These are phyloP conservation scores for Aspergillus calidoustus DNA, from an alignment of 2,329 filamentous ascomycete species.

Conservation along the genomic window DNA sequence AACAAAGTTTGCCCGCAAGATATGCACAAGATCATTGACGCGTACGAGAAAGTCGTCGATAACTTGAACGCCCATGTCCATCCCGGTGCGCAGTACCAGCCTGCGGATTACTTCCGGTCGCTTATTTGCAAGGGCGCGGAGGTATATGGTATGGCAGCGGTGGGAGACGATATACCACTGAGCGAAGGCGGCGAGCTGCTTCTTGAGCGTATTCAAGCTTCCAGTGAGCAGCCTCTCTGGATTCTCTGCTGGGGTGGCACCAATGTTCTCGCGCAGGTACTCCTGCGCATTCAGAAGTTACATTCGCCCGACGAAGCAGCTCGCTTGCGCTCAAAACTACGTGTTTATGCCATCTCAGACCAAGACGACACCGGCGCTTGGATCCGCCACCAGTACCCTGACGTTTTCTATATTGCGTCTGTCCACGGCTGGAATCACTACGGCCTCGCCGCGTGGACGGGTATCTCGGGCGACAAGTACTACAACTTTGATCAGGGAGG, in stretches of 20 bases:
- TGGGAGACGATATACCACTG: slow-evolving; percentile 38
- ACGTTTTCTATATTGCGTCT: slow-evolving; percentile 61
- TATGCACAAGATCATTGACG: slow-evolving; percentile 51
- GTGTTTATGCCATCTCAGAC: slow-evolving; percentile 62
- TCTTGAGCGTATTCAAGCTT: slow-evolving; percentile 41
- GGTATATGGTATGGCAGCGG: slow-evolving; percentile 42
- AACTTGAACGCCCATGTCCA: slow-evolving; percentile 57
- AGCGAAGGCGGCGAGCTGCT: slow-evolving; percentile 53
- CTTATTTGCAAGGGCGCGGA: slow-evolving; percentile 27
- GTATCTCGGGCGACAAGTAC: slow-evolving; percentile 56
- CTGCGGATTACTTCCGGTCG: slow-evolving; percentile 39
- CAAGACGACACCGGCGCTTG: slow-evolving; percentile 62
- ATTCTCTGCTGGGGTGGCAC: slow-evolving; percentile 59
- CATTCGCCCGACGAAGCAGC: slow-evolving; percentile 36
- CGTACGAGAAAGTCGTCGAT: slow-evolving; percentile 49
- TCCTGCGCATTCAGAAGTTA: slow-evolving; percentile 40
- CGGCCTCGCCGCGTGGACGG: slow-evolving; percentile 58
- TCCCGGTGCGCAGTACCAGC: slow-evolving; percentile 48
- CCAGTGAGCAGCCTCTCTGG: slow-evolving; percentile 53
- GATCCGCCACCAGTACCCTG: slow-evolving; percentile 59
- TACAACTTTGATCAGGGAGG: slow-evolving; percentile 54
- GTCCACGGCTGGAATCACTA: slow-evolving; percentile 63
- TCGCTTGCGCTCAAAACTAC: slow-evolving; percentile 40
- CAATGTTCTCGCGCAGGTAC: slow-evolving; percentile 57
- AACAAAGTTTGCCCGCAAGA: slow-evolving; percentile 47